phyloP scores from a whole-genome alignment of 306 rosid species.

The Mimosa bimucronata region DNA sequence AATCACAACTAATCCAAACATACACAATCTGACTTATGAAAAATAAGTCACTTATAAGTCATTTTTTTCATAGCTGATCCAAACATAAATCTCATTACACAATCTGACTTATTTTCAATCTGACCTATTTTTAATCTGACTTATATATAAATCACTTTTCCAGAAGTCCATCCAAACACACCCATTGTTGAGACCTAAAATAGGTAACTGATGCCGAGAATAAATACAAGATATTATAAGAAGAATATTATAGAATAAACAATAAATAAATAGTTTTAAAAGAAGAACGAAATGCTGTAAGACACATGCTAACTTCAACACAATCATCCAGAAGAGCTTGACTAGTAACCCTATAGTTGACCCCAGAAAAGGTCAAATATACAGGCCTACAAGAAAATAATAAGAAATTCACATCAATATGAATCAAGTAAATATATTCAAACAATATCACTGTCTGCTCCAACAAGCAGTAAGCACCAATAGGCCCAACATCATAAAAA shows the following conservation, averaged over 20 bases:
- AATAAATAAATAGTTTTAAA: not conserved
- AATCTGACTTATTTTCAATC: no score
- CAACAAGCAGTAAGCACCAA: not conserved
- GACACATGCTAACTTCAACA: not conserved
- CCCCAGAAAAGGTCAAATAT: not conserved
- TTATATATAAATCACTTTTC: no score
- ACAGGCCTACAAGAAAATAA: not conserved
- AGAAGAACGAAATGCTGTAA: not conserved
- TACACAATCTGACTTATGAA: no score
- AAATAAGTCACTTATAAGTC: no score
- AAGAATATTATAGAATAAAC: not conserved
- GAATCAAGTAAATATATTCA: constrained; percentile 3
- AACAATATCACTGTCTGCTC: not conserved
- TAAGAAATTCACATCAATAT: not conserved
- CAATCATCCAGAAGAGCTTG: constrained; percentile 1
- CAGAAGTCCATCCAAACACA: no score
- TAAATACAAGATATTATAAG: not conserved
- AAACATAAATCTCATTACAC: no score
- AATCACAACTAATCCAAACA: no score
- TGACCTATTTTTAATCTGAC: no score
- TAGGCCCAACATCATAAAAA: not conserved
- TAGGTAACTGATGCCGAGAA: not conserved
- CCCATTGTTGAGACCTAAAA: not conserved
- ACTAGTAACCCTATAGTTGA: not conserved
- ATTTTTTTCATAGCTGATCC: no score